Base-by-base conservation (phyloP, 2,329 filamentous ascomycete genomes). In the Nemania sp. region DNA sequence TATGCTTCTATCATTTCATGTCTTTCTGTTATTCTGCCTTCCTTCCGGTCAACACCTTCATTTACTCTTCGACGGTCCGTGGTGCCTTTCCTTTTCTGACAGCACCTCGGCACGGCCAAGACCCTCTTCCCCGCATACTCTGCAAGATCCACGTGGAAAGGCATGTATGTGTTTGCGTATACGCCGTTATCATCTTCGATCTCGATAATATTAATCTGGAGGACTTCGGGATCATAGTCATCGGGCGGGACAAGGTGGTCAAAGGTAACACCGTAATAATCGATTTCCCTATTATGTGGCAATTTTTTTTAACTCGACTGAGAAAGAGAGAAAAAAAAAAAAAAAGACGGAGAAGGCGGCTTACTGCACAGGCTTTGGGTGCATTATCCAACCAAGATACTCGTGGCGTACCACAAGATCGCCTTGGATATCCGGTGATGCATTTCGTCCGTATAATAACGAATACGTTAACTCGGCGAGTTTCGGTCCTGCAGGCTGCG, bases 181-280 rank as follows among this genome's bases (percentile, higher is more conserved):
- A 55, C 63, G 3, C 72, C 74, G 47, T 63, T 56, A 60, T 74
- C 70, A 54, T 72, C 68, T 18, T 79, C 76, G 32, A 76, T 66
- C 70, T 80, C 77, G 48, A 76, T 66, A 52, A 80, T 78, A 46
- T 77, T 79, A 46, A 79, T 75, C 64, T 76, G 73, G 17, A 79
- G 62, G 1, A 78, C 75, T 58, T 80, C 76, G n/a, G 75, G 77
- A 60, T 76, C 66, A 25, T 37, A 35, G 51, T 80, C 73, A 39
- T 75, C 64, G 5, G 55, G 12, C 2, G 74, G 73, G 49, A 79
- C 74, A 34, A 74, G 67, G 56, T 79, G 71, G 62, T 79, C 75
- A 62, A 80, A 79, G 17, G 75, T 78, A 42, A 79, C 73, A 32
- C 75, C 72, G 58, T 78, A 78, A 58, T 77, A 77, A 66, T 78